Base-by-base conservation (phyloP, 2,329 filamentous ascomycete species). In the Pseudogymnoascus sp. region DNA sequence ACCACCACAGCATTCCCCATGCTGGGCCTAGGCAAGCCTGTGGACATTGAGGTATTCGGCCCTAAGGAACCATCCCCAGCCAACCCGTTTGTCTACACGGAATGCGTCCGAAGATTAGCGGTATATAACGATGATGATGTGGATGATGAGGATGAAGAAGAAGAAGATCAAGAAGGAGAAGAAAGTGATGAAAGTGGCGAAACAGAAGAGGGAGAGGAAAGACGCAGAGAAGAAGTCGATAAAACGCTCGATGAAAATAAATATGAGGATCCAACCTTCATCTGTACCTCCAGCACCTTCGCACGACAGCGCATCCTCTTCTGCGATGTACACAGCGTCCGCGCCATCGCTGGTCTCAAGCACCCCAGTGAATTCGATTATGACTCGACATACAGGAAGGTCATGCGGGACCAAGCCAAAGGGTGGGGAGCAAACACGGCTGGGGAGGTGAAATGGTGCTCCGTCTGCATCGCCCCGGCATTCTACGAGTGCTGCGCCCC, bases 271-370 rank as follows among this genome's bases (percentile, higher is more conserved):
- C 39, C 36, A 13, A 68, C 63, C 5, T 66, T 62, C 12, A 70
- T 72, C 68, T 72, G 71, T 25, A 48, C 67, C 9, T 4, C 41
- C 2, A 72, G 71, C 61, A 71, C 71, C 0, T 66, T 62, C 7
- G 17, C 31, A 0, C 44, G 70, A 1, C 39, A 69, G 0, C 44
- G 59, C 1, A 68, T 70, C 25, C 63, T 68, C 17, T 60, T 59
- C 1, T 72, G 70, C 35, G 15, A 21, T 2, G 7, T n/a, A 2
- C 69, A 71, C 25, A 3, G 21, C 2, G 51, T 70, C 8, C 12
- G 12, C 5, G 15, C 13, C 3, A 58, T 66, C 3, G 21, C 59
- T 3, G 67, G 63, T 5, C 17, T 65, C 2, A 63, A 69, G 5
- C 44, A 55, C 58, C 29, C 62, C 2, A 15, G 63, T 1, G 60